A percentile compares a stretch with the other conserved stretches of the same genome.
Conservation (phyloP, 345 rosid genomes). For the Hypericum androsaemum region DNA sequence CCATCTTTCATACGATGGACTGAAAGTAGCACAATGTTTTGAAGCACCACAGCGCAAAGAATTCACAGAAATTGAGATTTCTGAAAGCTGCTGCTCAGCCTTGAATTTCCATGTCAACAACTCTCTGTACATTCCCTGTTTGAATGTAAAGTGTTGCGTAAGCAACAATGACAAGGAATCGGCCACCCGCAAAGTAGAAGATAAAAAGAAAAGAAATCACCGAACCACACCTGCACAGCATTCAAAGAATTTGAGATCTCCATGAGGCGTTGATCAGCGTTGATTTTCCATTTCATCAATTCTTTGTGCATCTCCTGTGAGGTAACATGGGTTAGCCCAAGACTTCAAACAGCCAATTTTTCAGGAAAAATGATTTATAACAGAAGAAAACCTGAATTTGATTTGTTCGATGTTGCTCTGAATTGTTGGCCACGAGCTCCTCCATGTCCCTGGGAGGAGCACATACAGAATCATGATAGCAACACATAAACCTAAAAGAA, state of each 20-base stretch:
- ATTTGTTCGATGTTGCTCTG: constrained; percentile 37
- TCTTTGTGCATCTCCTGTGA: constrained; percentile 50
- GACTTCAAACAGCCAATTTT: neutral
- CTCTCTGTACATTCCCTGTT: constrained; percentile 53
- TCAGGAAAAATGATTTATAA: no score
- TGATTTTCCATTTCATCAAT: constrained; percentile 43
- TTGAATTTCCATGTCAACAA: constrained; percentile 51
- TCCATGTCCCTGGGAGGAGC: constrained; percentile 39
- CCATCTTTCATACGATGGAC: constrained; percentile 64
- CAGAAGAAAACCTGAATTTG: constrained; percentile 33
- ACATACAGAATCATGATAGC: neutral
- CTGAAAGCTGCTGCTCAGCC: constrained; percentile 55
- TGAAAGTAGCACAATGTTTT: constrained; percentile 37
- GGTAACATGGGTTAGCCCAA: constrained; percentile 7
- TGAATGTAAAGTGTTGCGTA: constrained; percentile 3
- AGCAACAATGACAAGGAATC: neutral
- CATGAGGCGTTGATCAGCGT: constrained; percentile 44
- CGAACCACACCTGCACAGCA: constrained; percentile 54
- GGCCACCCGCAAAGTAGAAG: neutral
- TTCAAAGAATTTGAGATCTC: constrained; percentile 62
- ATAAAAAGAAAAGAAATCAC: neutral
- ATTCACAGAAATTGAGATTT: constrained; percentile 44
- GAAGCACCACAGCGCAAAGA: constrained; percentile 32
- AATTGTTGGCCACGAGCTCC: constrained; percentile 38
- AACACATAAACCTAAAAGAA: no score